A percentile compares a stretch with the other conserved stretches of the same genome.
These are phyloP conservation scores for Quercus ilex DNA, from an alignment of 306 rosid species.

Conservation along the genomic window DNA sequence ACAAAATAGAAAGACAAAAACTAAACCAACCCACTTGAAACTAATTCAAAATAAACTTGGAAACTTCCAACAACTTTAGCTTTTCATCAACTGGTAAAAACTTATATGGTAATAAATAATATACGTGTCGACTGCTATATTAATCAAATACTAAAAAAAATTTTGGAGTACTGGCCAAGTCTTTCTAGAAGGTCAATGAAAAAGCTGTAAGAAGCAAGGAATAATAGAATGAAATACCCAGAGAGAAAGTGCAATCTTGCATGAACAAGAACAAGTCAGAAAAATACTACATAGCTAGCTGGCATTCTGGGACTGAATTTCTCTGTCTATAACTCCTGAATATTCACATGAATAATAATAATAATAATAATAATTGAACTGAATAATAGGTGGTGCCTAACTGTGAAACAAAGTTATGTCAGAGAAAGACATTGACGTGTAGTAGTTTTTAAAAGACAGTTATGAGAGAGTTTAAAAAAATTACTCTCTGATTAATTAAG, in stretches of 20 bases:
- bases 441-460: no score
- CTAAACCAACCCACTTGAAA: neutral
- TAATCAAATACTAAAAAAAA: neutral
- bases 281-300: neutral
- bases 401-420: no score
- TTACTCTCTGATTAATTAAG: no score
- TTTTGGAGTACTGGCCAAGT: neutral
- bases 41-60: neutral
- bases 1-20: neutral
- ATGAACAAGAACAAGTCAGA: neutral
- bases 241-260: neutral
- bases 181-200: constrained; percentile 41
- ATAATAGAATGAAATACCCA: neutral
- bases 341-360: neutral
- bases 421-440: no score
- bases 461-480: no score
- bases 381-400: neutral
- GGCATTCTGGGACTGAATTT: neutral
- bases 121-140: neutral
- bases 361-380: neutral
- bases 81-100: neutral
- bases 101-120: neutral
- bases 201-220: neutral
- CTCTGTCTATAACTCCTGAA: neutral
- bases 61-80: neutral